These are phyloP conservation scores for Arthrobotrys megalospora DNA, from an alignment of 2,329 filamentous ascomycete species.

Conservation along the genomic window DNA sequence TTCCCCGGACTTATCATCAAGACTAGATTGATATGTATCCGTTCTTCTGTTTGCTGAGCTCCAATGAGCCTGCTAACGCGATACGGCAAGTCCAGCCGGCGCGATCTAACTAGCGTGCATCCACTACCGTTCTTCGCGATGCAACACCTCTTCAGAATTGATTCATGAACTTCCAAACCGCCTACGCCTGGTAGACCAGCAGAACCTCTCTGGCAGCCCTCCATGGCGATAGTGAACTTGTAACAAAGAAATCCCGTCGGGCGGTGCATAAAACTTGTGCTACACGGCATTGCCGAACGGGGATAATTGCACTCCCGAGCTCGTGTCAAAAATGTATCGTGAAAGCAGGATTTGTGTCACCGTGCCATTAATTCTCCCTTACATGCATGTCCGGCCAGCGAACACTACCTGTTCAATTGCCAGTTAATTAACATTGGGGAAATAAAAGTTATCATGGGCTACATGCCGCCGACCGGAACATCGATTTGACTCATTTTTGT, in stretches of 20 bases:
- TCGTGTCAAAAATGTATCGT: not conserved
- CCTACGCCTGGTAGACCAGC: too few relatives aligned
- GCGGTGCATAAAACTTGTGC: not conserved
- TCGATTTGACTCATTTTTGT: conserved; percentile 33
- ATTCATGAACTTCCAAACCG: too few relatives aligned
- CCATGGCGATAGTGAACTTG: not conserved
- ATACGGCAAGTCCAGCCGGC: conserved; percentile 24
- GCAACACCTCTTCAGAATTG: too few relatives aligned
- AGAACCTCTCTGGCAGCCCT: too few relatives aligned
- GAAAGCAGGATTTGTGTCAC: not conserved
- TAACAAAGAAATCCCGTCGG: not conserved
- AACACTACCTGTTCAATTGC: not conserved
- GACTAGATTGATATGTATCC: conserved; percentile 5
- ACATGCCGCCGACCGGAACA: not conserved
- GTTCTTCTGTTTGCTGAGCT: conserved; percentile 1
- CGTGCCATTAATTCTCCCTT: not conserved
- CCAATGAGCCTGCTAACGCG: not conserved
- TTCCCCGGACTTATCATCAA: not conserved
- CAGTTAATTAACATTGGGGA: too few relatives aligned
- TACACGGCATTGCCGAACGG: not conserved
- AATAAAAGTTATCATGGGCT: not conserved
- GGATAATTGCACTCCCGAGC: not conserved
- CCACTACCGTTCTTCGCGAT: too few relatives aligned
- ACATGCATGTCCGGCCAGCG: conserved; percentile 11
- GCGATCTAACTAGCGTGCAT: not conserved